These are phyloP conservation scores for Gentiana straminea DNA, from an alignment of 257 asterid species.

Conservation along the genomic window DNA sequence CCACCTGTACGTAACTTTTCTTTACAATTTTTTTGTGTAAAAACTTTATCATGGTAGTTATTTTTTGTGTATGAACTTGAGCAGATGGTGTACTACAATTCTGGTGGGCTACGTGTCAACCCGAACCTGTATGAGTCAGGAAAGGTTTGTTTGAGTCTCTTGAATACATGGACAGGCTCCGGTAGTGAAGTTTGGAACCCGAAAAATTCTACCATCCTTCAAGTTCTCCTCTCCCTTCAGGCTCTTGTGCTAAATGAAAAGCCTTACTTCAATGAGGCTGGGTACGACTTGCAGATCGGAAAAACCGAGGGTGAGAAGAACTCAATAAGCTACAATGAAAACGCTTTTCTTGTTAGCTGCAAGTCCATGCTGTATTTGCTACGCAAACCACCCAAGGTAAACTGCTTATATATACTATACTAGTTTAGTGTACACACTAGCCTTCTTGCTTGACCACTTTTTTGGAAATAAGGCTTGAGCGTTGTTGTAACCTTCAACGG, in stretches of 20 bases:
- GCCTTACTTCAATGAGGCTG: slow-evolving; percentile 94
- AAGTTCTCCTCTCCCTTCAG: slow-evolving; percentile 85
- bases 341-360: slow-evolving; percentile 85
- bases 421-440: no score
- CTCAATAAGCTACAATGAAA: slow-evolving; percentile 76
- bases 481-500: no score
- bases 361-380: slow-evolving; percentile 72
- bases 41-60: slow-evolving; percentile 20
- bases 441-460: no score
- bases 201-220: slow-evolving; percentile 60
- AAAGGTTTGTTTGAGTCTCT: slow-evolving; percentile 75
- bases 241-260: slow-evolving; percentile 88
- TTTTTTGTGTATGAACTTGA: slow-evolving; percentile 11
- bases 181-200: slow-evolving; percentile 89
- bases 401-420: background rate
- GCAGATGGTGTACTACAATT: slow-evolving; percentile 86
- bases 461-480: no score
- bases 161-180: slow-evolving; percentile 86
- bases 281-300: slow-evolving; percentile 78
- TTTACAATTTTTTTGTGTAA: background rate
- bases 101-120: slow-evolving; percentile 88
- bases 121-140: slow-evolving; percentile 93
- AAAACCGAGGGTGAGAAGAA: slow-evolving; percentile 86
- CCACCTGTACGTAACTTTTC: slow-evolving; percentile 67
- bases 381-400: slow-evolving; percentile 83